Evolutionary conservation across 495 filamentous ascomycete genomes (phyloP), one percentile per base, ranked within the genome.

Genomic region (Parachaetomium inaequale): DNA sequence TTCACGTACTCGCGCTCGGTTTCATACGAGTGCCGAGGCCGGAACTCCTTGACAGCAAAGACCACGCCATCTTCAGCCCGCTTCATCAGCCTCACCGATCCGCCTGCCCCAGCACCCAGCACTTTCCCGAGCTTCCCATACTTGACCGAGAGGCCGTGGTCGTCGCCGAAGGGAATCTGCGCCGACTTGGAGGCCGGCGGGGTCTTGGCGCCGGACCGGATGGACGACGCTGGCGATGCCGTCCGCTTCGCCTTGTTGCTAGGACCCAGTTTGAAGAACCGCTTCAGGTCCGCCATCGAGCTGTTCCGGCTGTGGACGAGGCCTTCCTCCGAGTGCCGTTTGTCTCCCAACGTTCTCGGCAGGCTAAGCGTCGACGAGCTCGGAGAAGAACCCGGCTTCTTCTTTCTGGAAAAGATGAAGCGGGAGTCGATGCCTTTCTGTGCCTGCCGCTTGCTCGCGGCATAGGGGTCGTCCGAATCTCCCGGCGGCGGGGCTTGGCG

Each of bases 41-140:
- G 83, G 71, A 99, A 98, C 68, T 99, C 92, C 73, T 99, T 99
- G 31, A 97, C 95, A 2, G 94, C 94, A 76, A 99, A 98, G 4
- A 94, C 96, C 12, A 89, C 87, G 11, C 88, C 87, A 65, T 98
- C 95, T 59, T 87, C 92, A 61, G 85, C 90, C 58, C 95, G 83
- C 79, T 93, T 96, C 86, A 99, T 89, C 32, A 99, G 78, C 58
- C 93, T 87, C 15, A 99, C 95, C 0, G 95, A 98, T 19, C 94
- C 94, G 15, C 94, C 94, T 51, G 94, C 94, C 12, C 94, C 94
- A 43, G 94, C 94, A 14, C 94, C 94, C 15, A 98, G 81, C 0
- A 98, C 91, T 69, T 89, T 92, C 12, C 93, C 93, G 63, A 98
- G 86, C 68, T 96, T 96, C 26, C 94, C 94, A 70, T 98, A 99